Conservation (phyloP, 441 rosid genomes). For the Eutrema salsugineum region DNA sequence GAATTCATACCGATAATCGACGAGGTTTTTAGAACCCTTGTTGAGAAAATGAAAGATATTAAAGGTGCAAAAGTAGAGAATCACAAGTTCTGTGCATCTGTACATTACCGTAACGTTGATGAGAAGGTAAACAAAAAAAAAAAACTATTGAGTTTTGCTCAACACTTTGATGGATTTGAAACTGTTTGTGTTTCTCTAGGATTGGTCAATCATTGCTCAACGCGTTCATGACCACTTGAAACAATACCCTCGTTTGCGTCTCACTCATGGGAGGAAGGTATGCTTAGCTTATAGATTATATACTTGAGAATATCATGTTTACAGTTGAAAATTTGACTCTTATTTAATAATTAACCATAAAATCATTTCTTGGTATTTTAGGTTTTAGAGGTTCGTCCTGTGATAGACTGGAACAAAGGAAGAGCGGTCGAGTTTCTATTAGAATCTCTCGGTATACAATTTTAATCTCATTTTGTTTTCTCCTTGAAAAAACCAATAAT, state of each 20-base stretch:
- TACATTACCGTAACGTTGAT: conserved; percentile 95
- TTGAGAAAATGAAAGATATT: conserved; percentile 64
- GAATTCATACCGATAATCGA: conserved; percentile 77
- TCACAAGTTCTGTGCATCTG: conserved; percentile 87
- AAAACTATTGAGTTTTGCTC: not conserved
- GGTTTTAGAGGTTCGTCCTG: conserved; percentile 98
- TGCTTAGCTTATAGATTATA: not conserved
- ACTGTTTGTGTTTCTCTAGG: conserved; percentile 36
- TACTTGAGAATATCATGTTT: not conserved
- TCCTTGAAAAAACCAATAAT: not conserved
- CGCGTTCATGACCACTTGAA: conserved; percentile 75
- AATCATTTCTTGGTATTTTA: conserved; percentile 6
- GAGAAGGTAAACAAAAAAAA: conserved; percentile 56
- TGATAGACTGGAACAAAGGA: conserved; percentile 92
- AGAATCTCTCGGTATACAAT: conserved; percentile 68
- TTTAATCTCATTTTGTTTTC: not conserved
- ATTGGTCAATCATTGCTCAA: conserved; percentile 80
- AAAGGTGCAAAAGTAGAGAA: conserved; percentile 85
- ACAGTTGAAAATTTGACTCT: not conserved
- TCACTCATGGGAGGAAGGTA: conserved; percentile 97
- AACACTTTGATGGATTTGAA: not conserved
- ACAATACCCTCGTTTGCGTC: conserved; percentile 71
- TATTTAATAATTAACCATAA: not conserved
- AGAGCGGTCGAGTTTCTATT: conserved; percentile 89
- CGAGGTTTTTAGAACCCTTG: conserved; percentile 85